A percentile compares a stretch with the other conserved stretches of the same genome.
These are phyloP conservation scores for Chlamydomonas sphaeroides DNA, from an alignment of 139 green algal genomes.

Conservation along the genomic window DNA sequence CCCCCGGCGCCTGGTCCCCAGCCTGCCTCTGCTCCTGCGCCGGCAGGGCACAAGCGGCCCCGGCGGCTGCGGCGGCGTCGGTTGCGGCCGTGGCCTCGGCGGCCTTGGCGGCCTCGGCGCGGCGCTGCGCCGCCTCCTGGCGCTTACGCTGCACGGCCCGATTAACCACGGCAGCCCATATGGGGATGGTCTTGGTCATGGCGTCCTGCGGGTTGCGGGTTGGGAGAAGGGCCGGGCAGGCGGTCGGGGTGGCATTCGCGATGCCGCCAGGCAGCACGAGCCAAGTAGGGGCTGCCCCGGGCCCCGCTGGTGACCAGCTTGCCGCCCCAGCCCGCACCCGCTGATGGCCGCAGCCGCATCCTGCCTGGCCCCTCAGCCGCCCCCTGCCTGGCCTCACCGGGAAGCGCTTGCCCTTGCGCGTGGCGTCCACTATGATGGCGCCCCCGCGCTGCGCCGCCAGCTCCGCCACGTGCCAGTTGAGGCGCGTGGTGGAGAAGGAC, in stretches of 20 bases:
- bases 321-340: no score
- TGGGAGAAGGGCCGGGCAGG: no score
- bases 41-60: no score
- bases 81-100: neutral
- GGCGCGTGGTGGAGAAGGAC: slow-evolving; percentile 84
- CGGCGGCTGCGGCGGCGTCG: neutral
- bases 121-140: neutral
- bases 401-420: slow-evolving; percentile 87
- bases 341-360: no score
- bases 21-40: neutral
- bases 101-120: neutral
- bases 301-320: no score
- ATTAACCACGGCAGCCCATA: slow-evolving; percentile 93
- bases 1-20: no score
- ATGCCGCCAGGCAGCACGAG: no score
- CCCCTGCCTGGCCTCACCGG: no score
- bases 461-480: slow-evolving; percentile 88
- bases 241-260: no score
- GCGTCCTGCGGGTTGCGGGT: slow-evolving; percentile 72
- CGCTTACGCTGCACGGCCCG: slow-evolving; percentile 64
- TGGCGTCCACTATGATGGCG: slow-evolving; percentile 92
- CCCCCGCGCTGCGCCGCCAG: slow-evolving; percentile 66
- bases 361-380: no score
- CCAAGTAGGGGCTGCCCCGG: no score
- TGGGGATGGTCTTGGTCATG: slow-evolving; percentile 94